Evolutionary conservation across 495 filamentous ascomycete species (phyloP), one percentile per base, ranked within the genome.

Genomic region (Recurvomyces mirabilis): DNA sequence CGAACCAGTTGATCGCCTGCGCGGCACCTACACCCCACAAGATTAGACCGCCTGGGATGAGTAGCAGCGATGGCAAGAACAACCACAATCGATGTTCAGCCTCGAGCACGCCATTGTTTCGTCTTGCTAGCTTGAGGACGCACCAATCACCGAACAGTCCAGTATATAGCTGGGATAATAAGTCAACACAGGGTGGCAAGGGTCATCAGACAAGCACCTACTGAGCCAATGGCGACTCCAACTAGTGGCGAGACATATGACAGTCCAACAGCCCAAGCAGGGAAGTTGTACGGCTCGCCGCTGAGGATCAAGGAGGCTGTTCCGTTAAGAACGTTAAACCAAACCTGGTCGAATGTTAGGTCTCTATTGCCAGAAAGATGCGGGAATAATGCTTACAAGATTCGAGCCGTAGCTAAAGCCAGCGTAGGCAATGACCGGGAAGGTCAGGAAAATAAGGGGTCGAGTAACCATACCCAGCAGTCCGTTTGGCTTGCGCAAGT

Each of bases 21-120:
- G 77, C 77, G 6, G 77, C 75, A 10, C 78, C 78, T 4, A 82
- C 75, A n/a, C 79, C 78, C 77, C 77, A 84, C 0, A 82, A 68
- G 4, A 82, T 65, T 0, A 81, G 57, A 0, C 74, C 73, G 0
- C 59, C 61, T 0, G 78, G 78, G 3, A 79, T 67, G 9, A 75
- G 58, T 20, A 81, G 17, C 0, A 77, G 45, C 23, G 47, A 73
- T 5, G 69, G 58, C 0, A 61, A 32, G 51, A 81, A 79, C 1
- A 78, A 71, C 75, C 77, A 82, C 2, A 81, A 65, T 13, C 75
- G 70, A 37, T 76, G 66, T 52, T 82, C 77, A 1, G 77, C 65
- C 51, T 81, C 76, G 60, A 75, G 71, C 31, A 77, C 56, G 15
- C 78, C 77, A n/a, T 66, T 63, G 51, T 81, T 80, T 26, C 69